Evolutionary conservation across 768 basidiomycete genomes (phyloP).

Genomic region (Stropharia rugosoannulata): DNA sequence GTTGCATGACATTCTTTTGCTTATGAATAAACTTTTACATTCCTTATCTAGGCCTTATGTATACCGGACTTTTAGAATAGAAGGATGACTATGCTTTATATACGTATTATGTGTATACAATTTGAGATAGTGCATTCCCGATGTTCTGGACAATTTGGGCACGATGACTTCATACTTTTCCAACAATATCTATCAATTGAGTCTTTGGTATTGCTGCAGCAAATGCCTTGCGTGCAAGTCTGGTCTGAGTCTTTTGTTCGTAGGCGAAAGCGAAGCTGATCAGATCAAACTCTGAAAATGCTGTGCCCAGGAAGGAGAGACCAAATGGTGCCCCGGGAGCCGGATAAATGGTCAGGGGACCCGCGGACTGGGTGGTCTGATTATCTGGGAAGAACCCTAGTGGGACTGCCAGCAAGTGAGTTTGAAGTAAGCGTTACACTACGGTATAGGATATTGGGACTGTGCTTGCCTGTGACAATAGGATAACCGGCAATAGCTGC

Average conservation of each 20-base stretch:
- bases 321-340: constrained; percentile 62
- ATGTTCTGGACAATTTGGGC: neutral
- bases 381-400: constrained; percentile 57
- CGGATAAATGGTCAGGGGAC: constrained; percentile 43
- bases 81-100: too few relatives aligned
- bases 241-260: constrained; percentile 59
- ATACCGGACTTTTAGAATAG: too few relatives aligned
- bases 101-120: too few relatives aligned
- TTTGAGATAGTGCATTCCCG: neutral
- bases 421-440: constrained; percentile 1
- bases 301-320: constrained; percentile 59
- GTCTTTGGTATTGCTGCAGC: constrained; percentile 56
- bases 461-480: constrained; percentile 56
- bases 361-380: constrained; percentile 35
- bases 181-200: constrained; percentile 38
- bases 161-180: constrained; percentile 10
- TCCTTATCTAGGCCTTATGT: too few relatives aligned
- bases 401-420: constrained; percentile 37
- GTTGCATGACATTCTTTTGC: too few relatives aligned
- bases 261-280: constrained; percentile 63
- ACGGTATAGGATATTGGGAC: neutral
- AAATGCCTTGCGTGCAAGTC: constrained; percentile 48
- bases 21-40: too few relatives aligned
- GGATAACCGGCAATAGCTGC: constrained; percentile 64
- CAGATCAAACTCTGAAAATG: constrained; percentile 57